Evolutionary conservation across 2,329 filamentous ascomycete species (phyloP), one percentile per base, ranked within the genome.

Genomic region (Aspergillus pseudonomiae): DNA sequence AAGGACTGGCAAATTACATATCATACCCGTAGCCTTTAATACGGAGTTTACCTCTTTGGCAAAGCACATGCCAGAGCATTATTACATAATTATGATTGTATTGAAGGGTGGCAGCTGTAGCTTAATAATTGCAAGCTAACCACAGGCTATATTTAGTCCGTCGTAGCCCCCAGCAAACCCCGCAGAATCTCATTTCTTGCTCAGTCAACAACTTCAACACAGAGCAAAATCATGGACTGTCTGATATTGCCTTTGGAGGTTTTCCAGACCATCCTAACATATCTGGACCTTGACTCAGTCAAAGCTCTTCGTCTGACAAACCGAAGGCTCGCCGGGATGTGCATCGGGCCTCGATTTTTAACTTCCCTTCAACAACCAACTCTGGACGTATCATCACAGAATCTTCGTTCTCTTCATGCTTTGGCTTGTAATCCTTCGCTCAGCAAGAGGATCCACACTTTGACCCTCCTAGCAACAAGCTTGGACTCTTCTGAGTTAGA

Each of bases 281-380:
- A 63, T 57, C 39, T 64, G 41, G 65, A 67, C 46, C 39, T 65
- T 30, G n/a, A 59, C 5, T 53, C 54, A 10, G 46, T 67, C 39
- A 65, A 67, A 43, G 60, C 36, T 6, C 32, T 34, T 34, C 65
- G 65, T 26, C 52, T 65, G 11, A 55, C 61, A 11, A 45, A 39
- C 36, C 41, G 26, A n/a, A 19, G 5, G 12, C 41, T 63, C 6
- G 56, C 60, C 10, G 19, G 41, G 32, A 36, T 45, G 54, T 67
- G 65, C 45, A 39, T 67, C 19, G 63, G 63, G 6, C 63, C 65
- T 24, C 59, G 57, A n/a, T 63, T 63, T 45, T 30, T 60, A 19
- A 26, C 30, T 12, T 39, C 24, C 30, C 4, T 62, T 54, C 53
- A 50, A 58, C 41, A 64, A 57, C 56, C 59, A 26, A 16, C 30